Evolutionary conservation across 2,329 filamentous ascomycete genomes (phyloP).

Genomic region (Alternaria solani): DNA sequence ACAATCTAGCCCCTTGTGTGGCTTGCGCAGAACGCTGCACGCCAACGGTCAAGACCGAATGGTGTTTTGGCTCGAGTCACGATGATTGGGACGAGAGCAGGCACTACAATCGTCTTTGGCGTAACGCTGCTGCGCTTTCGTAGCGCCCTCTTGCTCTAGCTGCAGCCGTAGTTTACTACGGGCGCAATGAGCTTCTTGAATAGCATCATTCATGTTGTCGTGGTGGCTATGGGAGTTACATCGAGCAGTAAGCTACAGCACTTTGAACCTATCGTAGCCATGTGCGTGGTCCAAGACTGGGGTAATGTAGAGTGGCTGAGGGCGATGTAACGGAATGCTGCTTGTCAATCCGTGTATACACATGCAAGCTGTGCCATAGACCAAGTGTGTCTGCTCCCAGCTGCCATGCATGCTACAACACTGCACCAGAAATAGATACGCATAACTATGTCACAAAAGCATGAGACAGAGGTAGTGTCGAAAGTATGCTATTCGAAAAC

Average conservation of each 20-base stretch:
- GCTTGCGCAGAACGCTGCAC: constrained; percentile 34
- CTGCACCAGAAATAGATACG: not conserved
- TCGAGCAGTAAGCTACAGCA: not conserved
- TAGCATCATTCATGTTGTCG: not conserved
- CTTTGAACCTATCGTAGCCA: not conserved
- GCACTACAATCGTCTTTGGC: not conserved
- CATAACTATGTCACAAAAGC: not conserved
- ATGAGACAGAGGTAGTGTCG: not conserved
- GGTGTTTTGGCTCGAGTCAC: not conserved
- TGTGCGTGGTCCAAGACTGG: not conserved
- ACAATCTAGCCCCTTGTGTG: constrained; percentile 39
- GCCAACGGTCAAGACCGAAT: constrained; percentile 26
- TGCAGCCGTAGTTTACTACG: not conserved
- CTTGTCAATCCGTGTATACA: not conserved
- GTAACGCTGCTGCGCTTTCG: not conserved
- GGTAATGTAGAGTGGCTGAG: not conserved
- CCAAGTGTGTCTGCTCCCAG: not conserved
- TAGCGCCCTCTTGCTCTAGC: not conserved
- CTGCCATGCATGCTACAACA: not conserved
- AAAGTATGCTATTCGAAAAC: constrained; percentile 7
- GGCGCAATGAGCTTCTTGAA: constrained; percentile 1
- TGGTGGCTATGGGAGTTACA: constrained; percentile 6
- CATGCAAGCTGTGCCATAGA: not conserved
- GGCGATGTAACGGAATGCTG: not conserved
- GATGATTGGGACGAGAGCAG: constrained; percentile 7